Evolutionary conservation across 2,329 filamentous ascomycete species (phyloP).

Genomic region (Coniochaeta sp.): DNA sequence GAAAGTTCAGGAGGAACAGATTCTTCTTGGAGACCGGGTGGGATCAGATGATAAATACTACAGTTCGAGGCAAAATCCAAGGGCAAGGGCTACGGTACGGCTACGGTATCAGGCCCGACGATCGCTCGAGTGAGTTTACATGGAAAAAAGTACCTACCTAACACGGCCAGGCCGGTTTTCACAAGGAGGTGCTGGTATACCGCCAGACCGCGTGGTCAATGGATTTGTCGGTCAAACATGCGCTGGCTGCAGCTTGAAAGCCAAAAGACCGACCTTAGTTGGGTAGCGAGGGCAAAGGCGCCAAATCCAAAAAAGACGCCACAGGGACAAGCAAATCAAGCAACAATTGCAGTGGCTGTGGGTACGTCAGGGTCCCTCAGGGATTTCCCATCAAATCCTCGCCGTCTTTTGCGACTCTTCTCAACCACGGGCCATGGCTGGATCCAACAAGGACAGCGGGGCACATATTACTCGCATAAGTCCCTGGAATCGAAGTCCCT

Average conservation of each 20-base stretch:
- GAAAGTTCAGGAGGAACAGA: neutral
- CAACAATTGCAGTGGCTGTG: neutral
- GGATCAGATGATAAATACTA: neutral
- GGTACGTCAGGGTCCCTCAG: too few relatives aligned
- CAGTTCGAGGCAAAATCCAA: conserved; percentile 1
- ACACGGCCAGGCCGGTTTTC: neutral
- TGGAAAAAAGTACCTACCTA: conserved; percentile 2
- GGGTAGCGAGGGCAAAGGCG: neutral
- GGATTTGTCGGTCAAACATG: neutral
- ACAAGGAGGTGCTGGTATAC: neutral
- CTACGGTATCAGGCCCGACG: neutral
- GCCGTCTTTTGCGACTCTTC: neutral
- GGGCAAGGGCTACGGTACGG: neutral
- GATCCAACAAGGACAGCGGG: neutral
- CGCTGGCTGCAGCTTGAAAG: neutral
- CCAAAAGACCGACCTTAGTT: neutral
- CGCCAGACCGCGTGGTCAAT: neutral
- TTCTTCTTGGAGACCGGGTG: neutral
- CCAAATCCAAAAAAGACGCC: neutral
- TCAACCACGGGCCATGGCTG: neutral
- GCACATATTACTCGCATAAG: neutral
- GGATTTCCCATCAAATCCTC: neutral
- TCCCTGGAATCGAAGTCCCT: neutral
- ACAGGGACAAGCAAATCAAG: neutral
- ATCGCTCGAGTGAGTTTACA: neutral